Base-by-base conservation (phyloP, 2,329 filamentous ascomycete species). In the Apiospora pterosperma region DNA sequence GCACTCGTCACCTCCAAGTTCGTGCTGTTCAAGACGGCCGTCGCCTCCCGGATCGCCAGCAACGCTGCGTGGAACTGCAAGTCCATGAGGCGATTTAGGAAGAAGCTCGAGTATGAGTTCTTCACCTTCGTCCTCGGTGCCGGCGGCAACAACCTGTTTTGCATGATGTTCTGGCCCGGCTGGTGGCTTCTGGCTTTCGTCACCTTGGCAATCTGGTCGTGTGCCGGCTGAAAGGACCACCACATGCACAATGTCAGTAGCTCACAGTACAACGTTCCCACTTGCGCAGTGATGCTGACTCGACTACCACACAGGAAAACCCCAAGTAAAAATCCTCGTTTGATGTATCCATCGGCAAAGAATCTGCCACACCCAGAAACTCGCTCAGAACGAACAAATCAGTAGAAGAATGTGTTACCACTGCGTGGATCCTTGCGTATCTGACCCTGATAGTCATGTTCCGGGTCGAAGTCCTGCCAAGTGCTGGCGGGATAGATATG, bases 401-500 rank as follows among this genome's bases (percentile, higher is more conserved):
- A 85, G 76, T 93, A 95, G 83, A 99, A 99, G 77, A 97, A 97
- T 0, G 92, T 88, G 78, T 99, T 99, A 14, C 96, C 96, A 63
- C 93, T 90, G 14, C 86, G 86, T 1, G 48, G 48, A 79, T 99
- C 96, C 73, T 93, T 91, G 71, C 92, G 87, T 42, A 94, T 86
- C 70, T 92, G 88, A 68, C 83, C 85, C 73, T 88, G 85, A 79
- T 97, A 97, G 72, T 97, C 92, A 77, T 91, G 92, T 67, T 92
- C 92, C 0, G 93, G 91, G 69, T 97, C 94, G 76, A 97, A 99
- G 68, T 97, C 92, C 71, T 94, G 92, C 96, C 96, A 99, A 59
- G 95, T 86, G 75, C 92, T 98, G 23, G 95, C 95, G 0, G 96
- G 96, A 76, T 95, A 99, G 65, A 99, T 98, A 77, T 99, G 96